phyloP scores from a whole-genome alignment of 106 monocot species.

The Alisma plantagoaquatica region DNA sequence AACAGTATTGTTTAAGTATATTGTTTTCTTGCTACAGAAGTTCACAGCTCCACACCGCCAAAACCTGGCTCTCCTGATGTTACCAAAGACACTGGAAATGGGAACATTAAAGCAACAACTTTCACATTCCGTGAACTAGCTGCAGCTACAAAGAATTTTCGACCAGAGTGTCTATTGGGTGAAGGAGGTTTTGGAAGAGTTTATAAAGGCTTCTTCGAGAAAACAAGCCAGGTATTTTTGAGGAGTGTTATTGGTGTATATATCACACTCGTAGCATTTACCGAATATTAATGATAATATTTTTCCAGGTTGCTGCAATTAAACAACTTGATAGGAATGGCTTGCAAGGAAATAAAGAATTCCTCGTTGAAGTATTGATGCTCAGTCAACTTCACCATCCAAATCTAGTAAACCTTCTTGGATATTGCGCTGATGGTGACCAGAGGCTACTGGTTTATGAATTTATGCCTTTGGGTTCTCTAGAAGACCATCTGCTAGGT shows the following conservation, averaged over 20 bases:
- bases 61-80: not conserved
- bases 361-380: slow-evolving; percentile 19
- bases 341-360: slow-evolving; percentile 20
- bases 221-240: slow-evolving; percentile 15
- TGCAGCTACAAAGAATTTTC: slow-evolving; percentile 18
- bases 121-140: slow-evolving; percentile 29
- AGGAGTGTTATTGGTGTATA: too few species aligned
- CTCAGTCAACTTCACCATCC: slow-evolving; percentile 23
- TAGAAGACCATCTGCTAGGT: slow-evolving; percentile 22
- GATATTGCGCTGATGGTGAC: slow-evolving; percentile 26
- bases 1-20: too few species aligned
- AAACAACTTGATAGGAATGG: slow-evolving; percentile 26
- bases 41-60: too few species aligned
- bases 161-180: slow-evolving; percentile 20
- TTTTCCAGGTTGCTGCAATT: slow-evolving; percentile 16
- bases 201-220: slow-evolving; percentile 17
- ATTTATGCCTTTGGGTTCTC: slow-evolving; percentile 21
- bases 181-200: slow-evolving; percentile 31
- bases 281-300: not conserved
- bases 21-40: too few species aligned
- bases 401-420: slow-evolving; percentile 21
- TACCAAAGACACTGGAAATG: slow-evolving; percentile 1
- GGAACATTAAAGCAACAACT: slow-evolving; percentile 19
- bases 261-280: too few species aligned
- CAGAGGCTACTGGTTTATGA: slow-evolving; percentile 26